Conservation (phyloP, 148 eudicot genomes). For the Rhododendron ovatum region DNA sequence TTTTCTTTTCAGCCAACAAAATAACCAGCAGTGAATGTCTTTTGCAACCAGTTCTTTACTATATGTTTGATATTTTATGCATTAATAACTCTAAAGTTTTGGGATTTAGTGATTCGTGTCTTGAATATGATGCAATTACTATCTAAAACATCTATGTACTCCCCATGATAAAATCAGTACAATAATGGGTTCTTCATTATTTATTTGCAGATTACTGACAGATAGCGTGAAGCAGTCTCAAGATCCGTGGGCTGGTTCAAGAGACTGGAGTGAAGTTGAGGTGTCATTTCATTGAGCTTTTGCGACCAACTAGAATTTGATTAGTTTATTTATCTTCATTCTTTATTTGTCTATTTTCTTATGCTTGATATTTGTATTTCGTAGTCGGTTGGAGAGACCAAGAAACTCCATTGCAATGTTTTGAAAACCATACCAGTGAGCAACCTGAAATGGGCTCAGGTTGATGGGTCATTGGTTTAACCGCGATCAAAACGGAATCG, state of each 20-base stretch:
- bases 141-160: background rate
- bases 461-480: background rate
- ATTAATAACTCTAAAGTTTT: background rate
- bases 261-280: conserved; percentile 81
- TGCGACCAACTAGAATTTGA: background rate
- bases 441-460: background rate
- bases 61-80: background rate
- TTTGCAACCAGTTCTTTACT: background rate
- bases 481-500: background rate
- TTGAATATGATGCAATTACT: background rate
- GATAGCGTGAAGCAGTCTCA: conserved; percentile 71
- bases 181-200: conserved; percentile 5
- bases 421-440: background rate
- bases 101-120: background rate
- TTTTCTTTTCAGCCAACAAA: background rate
- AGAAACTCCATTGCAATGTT: background rate
- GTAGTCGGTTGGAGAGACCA: background rate
- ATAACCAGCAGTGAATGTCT: background rate
- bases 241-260: conserved; percentile 56
- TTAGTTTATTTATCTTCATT: background rate
- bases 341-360: background rate
- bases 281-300: conserved; percentile 26
- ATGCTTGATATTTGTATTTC: background rate
- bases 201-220: conserved; percentile 59
- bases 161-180: background rate